Base-by-base conservation (phyloP, 345 rosid species). In the Citrus inodora region DNA sequence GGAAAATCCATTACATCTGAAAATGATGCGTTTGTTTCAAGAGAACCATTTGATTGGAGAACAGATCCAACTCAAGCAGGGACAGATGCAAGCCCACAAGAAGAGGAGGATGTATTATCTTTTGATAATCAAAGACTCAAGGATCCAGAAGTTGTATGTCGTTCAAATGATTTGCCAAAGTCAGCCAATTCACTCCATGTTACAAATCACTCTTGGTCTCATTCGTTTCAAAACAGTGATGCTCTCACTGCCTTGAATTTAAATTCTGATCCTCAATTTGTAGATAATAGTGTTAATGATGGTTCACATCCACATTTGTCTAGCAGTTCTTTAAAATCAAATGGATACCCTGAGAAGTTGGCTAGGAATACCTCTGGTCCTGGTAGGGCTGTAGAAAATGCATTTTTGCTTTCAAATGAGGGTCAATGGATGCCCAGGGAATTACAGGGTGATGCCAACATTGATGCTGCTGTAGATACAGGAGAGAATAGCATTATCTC, bases 401-500 rank as follows among this genome's bases (percentile, higher is more conserved):
- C 85, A 42, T 78, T 80, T 76, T 61, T 85, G 35, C 85, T 79
- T 75, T 63, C 86, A 70, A 85, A 67, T 79, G 89, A 84, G 73
- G 80, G 60, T 56, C 81, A 76, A 77, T 84, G 38, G 80, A 81
- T 65, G 17, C 84, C 76, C 75, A 71, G 69, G 76, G 88, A 80
- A 16, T 35, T 64, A 2, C 82, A 79, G 19, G 69, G 73, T 27
- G 74, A 80, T 56, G 77, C 74, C 75, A 85, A 80, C 56, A 77
- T 80, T 71, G 78, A 76, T 72, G 77, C 78, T 35, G 35, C 79
- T 42, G 24, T 75, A 32, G 89, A 86, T 83, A 81, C 71, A 40
- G 87, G 91, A 74, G 97, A 95, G 85, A 87, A 87, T 88, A 93
- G 84, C 83, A 93, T 90, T 70, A 89, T 93, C 46, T 92, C 99